These are phyloP conservation scores for Serpula lacrymans DNA, from an alignment of 768 basidiomycete species.

Conservation along the genomic window DNA sequence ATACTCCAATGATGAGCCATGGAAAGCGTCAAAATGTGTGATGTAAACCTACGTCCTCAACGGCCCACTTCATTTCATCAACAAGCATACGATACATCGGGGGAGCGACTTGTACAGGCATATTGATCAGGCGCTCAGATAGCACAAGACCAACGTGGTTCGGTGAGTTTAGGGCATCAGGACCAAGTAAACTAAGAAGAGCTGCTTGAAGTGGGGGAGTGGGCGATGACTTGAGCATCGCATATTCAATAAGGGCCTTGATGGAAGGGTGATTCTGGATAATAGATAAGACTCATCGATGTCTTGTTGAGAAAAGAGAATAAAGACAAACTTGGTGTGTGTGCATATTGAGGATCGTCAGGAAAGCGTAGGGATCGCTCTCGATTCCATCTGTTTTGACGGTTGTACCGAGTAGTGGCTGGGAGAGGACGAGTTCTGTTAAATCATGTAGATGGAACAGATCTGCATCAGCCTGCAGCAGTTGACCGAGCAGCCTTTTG, in stretches of 20 bases:
- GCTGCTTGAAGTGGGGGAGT: background rate
- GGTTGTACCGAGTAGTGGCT: conserved; percentile 78
- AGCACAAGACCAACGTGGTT: conserved; percentile 79
- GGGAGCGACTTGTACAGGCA: conserved; percentile 90
- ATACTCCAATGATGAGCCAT: conserved; percentile 12
- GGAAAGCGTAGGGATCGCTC: conserved; percentile 86
- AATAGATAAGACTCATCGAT: background rate
- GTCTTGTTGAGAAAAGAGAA: background rate
- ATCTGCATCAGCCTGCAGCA: conserved; percentile 72
- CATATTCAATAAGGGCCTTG: conserved; percentile 66
- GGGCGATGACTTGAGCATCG: conserved; percentile 56
- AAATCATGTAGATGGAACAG: conserved; percentile 68
- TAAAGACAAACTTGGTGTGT: conserved; percentile 38
- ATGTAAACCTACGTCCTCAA: conserved; percentile 52
- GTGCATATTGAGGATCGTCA: conserved; percentile 81
- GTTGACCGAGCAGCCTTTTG: conserved; percentile 66
- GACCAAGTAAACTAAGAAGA: conserved; percentile 6
- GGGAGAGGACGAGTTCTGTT: conserved; percentile 72
- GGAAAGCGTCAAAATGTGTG: background rate
- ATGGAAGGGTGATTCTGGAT: conserved; percentile 70
- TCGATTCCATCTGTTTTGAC: conserved; percentile 90
- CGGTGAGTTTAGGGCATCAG: conserved; percentile 24
- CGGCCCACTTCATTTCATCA: conserved; percentile 76
- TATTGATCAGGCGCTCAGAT: conserved; percentile 88
- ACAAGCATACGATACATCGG: conserved; percentile 90